These are phyloP conservation scores for Termitomyces sp. DNA, from an alignment of 768 basidiomycete species.

Conservation along the genomic window DNA sequence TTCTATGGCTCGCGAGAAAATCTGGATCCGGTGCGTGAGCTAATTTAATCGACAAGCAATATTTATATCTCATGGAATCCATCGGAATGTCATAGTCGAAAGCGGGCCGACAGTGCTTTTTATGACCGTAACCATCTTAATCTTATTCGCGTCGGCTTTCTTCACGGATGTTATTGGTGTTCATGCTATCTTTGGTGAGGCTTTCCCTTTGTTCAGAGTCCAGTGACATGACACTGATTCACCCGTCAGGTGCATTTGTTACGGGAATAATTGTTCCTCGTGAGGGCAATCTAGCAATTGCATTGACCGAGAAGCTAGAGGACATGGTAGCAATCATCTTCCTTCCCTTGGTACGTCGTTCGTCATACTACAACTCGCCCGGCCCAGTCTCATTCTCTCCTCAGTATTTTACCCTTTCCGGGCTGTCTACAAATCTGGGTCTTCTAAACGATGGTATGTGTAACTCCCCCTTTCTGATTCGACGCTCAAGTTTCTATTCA, in stretches of 20 bases:
- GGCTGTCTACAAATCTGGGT: constrained; percentile 84
- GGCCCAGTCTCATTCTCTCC: neutral
- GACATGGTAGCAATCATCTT: constrained; percentile 92
- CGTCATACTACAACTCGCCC: constrained; percentile 1
- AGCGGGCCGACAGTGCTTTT: constrained; percentile 84
- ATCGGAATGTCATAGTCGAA: constrained; percentile 44
- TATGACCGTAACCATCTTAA: constrained; percentile 80
- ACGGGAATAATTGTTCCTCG: constrained; percentile 81
- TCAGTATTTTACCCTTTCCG: constrained; percentile 91
- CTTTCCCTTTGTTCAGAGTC: neutral
- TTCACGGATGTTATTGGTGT: constrained; percentile 93
- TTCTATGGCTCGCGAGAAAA: constrained; percentile 69
- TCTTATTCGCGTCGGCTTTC: constrained; percentile 85
- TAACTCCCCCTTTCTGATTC: neutral
- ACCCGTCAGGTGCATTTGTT: constrained; percentile 68
- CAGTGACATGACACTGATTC: neutral
- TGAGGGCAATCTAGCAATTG: constrained; percentile 81
- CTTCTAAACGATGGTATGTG: constrained; percentile 68
- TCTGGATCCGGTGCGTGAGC: constrained; percentile 66
- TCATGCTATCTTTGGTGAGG: constrained; percentile 81
- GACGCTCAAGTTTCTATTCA: neutral
- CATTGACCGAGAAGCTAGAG: constrained; percentile 94
- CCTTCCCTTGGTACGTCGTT: constrained; percentile 62
- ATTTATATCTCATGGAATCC: neutral
- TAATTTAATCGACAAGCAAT: neutral